These are phyloP conservation scores for Thraustochytrium sp. DNA, from an alignment of 352 stramenopile species.

Conservation along the genomic window DNA sequence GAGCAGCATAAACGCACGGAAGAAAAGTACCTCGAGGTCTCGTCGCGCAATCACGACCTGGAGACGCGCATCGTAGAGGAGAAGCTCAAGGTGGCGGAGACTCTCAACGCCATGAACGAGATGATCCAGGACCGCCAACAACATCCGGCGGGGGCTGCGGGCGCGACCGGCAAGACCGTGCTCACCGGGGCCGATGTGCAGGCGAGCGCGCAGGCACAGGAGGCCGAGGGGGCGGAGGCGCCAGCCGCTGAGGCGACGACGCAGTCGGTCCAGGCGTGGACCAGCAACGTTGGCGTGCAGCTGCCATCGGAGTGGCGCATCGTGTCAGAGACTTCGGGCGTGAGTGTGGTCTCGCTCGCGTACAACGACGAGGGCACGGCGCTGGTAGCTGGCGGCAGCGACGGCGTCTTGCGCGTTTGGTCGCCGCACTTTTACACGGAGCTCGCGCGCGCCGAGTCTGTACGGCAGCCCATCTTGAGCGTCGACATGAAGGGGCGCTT, in stretches of 20 bases:
- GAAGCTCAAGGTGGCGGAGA: conserved; percentile 37
- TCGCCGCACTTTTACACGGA: conserved; percentile 11
- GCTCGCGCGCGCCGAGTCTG: neutral
- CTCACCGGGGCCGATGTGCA: neutral
- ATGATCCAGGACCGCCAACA: conserved; percentile 2
- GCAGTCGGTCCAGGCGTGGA: neutral
- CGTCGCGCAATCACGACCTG: neutral
- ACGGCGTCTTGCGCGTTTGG: conserved; percentile 12
- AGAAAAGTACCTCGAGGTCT: conserved; percentile 11
- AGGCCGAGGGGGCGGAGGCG: neutral
- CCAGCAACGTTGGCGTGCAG: conserved; percentile 11
- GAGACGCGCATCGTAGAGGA: conserved; percentile 15
- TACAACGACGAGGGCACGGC: conserved; percentile 23
- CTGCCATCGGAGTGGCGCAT: neutral
- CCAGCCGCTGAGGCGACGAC: neutral
- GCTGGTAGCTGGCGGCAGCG: neutral
- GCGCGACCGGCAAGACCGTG: neutral
- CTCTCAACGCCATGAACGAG: conserved; percentile 33
- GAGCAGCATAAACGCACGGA: neutral
- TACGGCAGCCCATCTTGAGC: conserved; percentile 28
- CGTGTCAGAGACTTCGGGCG: neutral
- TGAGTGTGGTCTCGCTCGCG: neutral
- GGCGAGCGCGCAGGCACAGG: neutral
- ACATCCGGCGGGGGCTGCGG: neutral
- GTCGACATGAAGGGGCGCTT: conserved; percentile 9